Evolutionary conservation across 2,329 filamentous ascomycete genomes (phyloP), one percentile per base, ranked within the genome.

Genomic region (Penicillium sp.): DNA sequence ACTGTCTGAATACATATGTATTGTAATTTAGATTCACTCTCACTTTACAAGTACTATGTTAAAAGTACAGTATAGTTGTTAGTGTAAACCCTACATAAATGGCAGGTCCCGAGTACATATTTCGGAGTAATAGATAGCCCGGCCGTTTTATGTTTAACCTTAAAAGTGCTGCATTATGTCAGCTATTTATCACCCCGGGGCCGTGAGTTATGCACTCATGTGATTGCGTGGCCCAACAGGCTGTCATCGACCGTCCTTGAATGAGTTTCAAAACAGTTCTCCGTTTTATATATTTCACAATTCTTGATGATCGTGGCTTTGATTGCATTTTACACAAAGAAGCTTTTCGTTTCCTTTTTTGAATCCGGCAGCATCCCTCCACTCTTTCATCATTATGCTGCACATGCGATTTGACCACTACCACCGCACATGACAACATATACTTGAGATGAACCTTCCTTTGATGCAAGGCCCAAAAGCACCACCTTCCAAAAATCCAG

Each of bases 391-490:
- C 58, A 57, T 52, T 40, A 65, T 65, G 62, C 60, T 56, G 46
- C 52, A 60, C 54, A 51, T 41, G 50, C 21, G 29, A 51, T 21
- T 48, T 25, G 31, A 53, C 53, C 59, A 58, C 59, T 58, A 55
- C 55, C 51, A 56, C 49, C 39, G 19, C 39, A 51, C 39, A 55
- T 55, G 53, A 55, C 29, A 55, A 38, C 39, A 31, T 51, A 45
- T 59, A 61, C 59, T 46, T 63, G 52, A 58, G 51, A 65, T 66
- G 62, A 61, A 54, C 56, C 44, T 65, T 50, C 46, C 49, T 55
- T 57, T 50, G 27, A 53, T 48, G 50, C 58, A 55, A 55, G 48
- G 49, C 46, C 51, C 38, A 39, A 46, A 53, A 43, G 46, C 45
- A 48, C 57, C 52, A 40, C 34, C 57, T 58, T 61, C 59, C 62